These are phyloP conservation scores for Chrysanthemum makinoi DNA, from an alignment of 129 eudicot genomes.

Conservation along the genomic window DNA sequence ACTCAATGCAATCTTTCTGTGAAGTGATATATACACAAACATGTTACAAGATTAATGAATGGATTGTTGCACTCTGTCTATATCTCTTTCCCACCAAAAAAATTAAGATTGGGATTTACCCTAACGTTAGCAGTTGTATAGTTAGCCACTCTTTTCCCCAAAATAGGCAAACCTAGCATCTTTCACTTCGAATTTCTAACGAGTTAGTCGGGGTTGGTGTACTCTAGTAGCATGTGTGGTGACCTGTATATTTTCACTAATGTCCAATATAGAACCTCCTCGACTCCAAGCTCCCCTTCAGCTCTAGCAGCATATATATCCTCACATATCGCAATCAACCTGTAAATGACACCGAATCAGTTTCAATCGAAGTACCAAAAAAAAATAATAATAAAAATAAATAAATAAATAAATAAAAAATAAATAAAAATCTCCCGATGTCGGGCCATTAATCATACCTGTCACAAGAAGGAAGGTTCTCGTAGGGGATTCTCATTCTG, in stretches of 20 bases:
- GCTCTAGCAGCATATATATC: conserved; percentile 60
- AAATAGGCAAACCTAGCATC: not conserved
- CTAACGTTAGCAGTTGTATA: conserved; percentile 31
- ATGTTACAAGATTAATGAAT: conserved; percentile 29
- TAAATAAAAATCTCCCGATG: not conserved
- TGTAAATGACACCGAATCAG: conserved; percentile 20
- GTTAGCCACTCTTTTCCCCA: conserved; percentile 21
- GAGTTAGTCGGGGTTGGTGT: conserved; percentile 41
- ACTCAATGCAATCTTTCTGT: conserved; percentile 12
- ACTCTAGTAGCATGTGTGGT: conserved; percentile 55
- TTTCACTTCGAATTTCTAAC: conserved; percentile 15
- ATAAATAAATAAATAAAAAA: no score
- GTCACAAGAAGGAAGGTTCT: conserved; percentile 61
- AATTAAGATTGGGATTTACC: conserved; percentile 15
- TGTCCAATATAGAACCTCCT: conserved; percentile 59
- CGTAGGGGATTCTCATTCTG: conserved; percentile 58
- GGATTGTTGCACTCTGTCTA: conserved; percentile 3
- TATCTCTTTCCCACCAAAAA: conserved; percentile 2
- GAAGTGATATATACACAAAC: conserved; percentile 27
- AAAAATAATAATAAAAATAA: no score
- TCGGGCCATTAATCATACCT: conserved; percentile 30
- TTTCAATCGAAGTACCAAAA: not conserved
- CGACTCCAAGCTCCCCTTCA: conserved; percentile 61
- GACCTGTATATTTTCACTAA: conserved; percentile 54
- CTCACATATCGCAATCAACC: conserved; percentile 57